A percentile compares a stretch with the other conserved stretches of the same genome.
Evolutionary conservation across 1,139 yeast species (phyloP).

Genomic region (Meyerozyma elateridarum): DNA sequence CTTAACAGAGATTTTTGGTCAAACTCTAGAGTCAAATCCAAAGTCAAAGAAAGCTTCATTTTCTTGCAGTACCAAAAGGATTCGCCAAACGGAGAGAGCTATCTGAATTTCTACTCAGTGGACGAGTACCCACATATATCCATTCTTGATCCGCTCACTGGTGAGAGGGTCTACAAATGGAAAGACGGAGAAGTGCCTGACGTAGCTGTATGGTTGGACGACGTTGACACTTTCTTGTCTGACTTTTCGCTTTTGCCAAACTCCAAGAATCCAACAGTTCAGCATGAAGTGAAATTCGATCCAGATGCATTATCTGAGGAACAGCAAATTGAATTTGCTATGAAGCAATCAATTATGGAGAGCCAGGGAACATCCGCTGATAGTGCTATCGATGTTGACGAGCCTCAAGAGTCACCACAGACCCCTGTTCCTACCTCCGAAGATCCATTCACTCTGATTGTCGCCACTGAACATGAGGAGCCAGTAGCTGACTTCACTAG

Average conservation of each 20-base stretch:
- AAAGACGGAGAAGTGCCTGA: conserved; percentile 53
- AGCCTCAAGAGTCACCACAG: too few species aligned
- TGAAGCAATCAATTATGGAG: conserved; percentile 54
- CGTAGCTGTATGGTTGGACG: conserved; percentile 53
- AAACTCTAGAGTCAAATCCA: conserved; percentile 54
- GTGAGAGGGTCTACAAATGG: conserved; percentile 82
- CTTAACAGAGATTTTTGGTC: conserved; percentile 95
- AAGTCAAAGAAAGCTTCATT: conserved; percentile 64
- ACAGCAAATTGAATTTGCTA: conserved; percentile 77
- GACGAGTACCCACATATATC: conserved; percentile 81
- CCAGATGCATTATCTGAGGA: conserved; percentile 71
- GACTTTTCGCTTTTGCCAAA: conserved; percentile 62
- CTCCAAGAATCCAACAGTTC: conserved; percentile 64
- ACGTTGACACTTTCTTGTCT: conserved; percentile 55
- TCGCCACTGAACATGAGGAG: conserved; percentile 51
- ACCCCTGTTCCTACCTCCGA: conserved; percentile 6
- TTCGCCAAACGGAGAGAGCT: conserved; percentile 67
- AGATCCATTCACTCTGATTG: conserved; percentile 39
- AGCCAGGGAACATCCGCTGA: conserved; percentile 21
- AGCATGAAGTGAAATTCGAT: conserved; percentile 50
- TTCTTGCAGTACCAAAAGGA: conserved; percentile 80
- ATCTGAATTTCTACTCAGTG: conserved; percentile 64
- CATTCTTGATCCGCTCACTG: conserved; percentile 90
- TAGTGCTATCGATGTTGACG: conserved; percentile 25
- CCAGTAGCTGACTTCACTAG: conserved; percentile 62